Percentiles rank a stretch among this genome's conserved stretches.
These are phyloP conservation scores for Talaromyces marneffei DNA, from an alignment of 2,329 filamentous ascomycete species.

Conservation along the genomic window DNA sequence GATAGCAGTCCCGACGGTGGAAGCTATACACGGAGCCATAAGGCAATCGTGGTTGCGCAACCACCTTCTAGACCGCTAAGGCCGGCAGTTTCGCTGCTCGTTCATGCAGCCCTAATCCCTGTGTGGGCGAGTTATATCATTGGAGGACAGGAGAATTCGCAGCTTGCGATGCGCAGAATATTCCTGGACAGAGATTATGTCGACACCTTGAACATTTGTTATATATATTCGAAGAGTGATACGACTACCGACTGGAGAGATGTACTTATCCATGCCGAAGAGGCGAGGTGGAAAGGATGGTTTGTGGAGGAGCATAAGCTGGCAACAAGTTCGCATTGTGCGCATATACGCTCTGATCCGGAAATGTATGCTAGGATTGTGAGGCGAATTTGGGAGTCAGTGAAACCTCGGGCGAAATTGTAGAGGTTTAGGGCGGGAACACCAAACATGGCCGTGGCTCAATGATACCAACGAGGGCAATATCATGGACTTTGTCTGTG, in stretches of 20 bases:
- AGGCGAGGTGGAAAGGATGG: conserved; percentile 9
- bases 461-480: background rate
- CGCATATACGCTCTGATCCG: conserved; percentile 6
- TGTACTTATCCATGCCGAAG: conserved; percentile 7
- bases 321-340: conserved; percentile 6
- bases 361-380: conserved; percentile 4
- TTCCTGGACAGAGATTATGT: conserved; percentile 4
- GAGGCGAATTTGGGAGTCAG: background rate
- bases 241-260: conserved; percentile 4
- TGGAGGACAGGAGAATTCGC: conserved; percentile 1
- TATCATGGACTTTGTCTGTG: background rate
- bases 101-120: background rate
- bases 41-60: conserved; percentile 13
- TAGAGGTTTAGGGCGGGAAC: background rate
- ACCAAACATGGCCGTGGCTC: background rate
- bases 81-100: background rate
- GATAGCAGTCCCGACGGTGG: conserved; percentile 26
- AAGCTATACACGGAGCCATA: conserved; percentile 15
- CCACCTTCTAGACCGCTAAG: background rate
- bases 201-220: background rate
- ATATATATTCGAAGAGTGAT: conserved; percentile 8
- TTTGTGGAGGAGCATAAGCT: conserved; percentile 6
- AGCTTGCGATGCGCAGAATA: conserved; percentile 5
- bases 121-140: background rate
- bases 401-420: conserved; percentile 1